A percentile compares a stretch with the other conserved stretches of the same genome.
Evolutionary conservation across 2,329 filamentous ascomycete genomes (phyloP).

Genomic region (Corynespora cassiicola): DNA sequence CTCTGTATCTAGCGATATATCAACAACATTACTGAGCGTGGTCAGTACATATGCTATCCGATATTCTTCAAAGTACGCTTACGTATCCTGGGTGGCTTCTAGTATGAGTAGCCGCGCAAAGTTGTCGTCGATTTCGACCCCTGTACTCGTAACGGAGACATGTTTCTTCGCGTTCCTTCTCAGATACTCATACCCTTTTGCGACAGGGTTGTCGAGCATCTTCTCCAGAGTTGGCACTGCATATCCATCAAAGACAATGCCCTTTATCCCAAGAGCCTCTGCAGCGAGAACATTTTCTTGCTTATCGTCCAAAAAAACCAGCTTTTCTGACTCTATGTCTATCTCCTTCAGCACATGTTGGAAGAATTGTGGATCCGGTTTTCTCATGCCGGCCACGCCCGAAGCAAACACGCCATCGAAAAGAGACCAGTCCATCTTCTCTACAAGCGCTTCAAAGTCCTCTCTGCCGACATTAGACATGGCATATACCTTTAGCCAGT

Average conservation of each 20-base stretch:
- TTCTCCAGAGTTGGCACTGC: conserved; percentile 16
- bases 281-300: conserved; percentile 33
- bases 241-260: conserved; percentile 27
- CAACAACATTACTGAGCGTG: too few species aligned
- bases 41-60: too few species aligned
- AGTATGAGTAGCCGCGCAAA: conserved; percentile 38
- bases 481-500: conserved; percentile 29
- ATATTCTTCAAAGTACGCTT: too few species aligned
- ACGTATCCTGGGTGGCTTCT: conserved; percentile 24
- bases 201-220: conserved; percentile 24
- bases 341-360: conserved; percentile 33
- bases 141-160: conserved; percentile 23
- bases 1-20: too few species aligned
- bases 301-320: conserved; percentile 40
- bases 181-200: conserved; percentile 25
- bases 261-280: conserved; percentile 32
- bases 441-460: conserved; percentile 30
- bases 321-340: conserved; percentile 12
- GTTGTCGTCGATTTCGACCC: conserved; percentile 28
- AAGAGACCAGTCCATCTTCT: conserved; percentile 35
- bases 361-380: conserved; percentile 44
- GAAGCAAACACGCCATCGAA: conserved; percentile 47
- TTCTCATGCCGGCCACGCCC: conserved; percentile 39
- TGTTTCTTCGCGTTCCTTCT: conserved; percentile 19
- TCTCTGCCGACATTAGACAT: conserved; percentile 42